Evolutionary conservation across 768 basidiomycete genomes (phyloP).

Genomic region (Heimioporus sp.): DNA sequence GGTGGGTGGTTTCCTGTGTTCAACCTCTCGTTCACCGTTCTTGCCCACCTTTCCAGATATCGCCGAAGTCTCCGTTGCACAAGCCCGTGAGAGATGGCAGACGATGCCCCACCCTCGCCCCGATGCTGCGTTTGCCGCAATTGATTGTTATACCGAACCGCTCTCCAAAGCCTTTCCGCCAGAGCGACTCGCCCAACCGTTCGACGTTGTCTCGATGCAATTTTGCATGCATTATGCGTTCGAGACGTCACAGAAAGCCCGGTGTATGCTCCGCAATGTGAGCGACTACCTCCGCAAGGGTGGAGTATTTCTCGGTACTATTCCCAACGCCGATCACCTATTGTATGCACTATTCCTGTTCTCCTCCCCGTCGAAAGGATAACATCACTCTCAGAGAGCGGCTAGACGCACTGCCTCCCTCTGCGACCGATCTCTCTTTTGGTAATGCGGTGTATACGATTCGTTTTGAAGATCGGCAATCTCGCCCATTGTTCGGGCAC

Average conservation of each 20-base stretch:
- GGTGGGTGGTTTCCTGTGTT: conserved; percentile 48
- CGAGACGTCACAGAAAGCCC: conserved; percentile 81
- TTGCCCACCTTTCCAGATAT: conserved; percentile 56
- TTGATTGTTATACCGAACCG: conserved; percentile 85
- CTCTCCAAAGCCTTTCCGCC: conserved; percentile 69
- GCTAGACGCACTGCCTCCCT: conserved; percentile 65
- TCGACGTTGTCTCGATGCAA: conserved; percentile 97
- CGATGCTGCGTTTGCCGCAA: conserved; percentile 75
- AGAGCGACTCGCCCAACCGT: conserved; percentile 59
- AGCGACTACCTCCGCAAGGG: conserved; percentile 74
- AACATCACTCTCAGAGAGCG: conserved; percentile 50
- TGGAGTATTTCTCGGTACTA: conserved; percentile 95
- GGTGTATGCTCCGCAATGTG: conserved; percentile 93
- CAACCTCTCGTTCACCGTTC: neutral
- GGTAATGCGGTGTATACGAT: conserved; percentile 92
- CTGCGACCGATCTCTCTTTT: conserved; percentile 70
- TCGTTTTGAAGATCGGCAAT: conserved; percentile 71
- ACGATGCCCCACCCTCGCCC: conserved; percentile 53
- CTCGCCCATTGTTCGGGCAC: conserved; percentile 76
- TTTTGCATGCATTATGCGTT: conserved; percentile 99
- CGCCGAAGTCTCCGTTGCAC: conserved; percentile 82
- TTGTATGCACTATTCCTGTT: conserved; percentile 53
- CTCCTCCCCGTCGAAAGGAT: conserved; percentile 6
- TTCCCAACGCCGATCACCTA: conserved; percentile 84
- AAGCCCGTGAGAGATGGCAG: conserved; percentile 77